These are phyloP conservation scores for Populus ilicifolia DNA, from an alignment of 345 rosid species.

Conservation along the genomic window DNA sequence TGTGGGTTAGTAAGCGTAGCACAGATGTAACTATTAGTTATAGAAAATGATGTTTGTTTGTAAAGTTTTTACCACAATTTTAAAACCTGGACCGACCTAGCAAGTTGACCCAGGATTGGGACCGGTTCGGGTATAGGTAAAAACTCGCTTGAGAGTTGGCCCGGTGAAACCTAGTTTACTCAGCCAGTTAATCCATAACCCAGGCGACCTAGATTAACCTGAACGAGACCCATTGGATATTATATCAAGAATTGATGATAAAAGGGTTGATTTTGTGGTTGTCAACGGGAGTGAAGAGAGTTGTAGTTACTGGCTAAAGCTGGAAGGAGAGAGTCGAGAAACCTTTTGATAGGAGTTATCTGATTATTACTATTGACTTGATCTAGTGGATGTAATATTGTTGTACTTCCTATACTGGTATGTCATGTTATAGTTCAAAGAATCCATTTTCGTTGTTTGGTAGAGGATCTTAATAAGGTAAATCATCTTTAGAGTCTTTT, in stretches of 20 bases:
- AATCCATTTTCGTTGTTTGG: constrained; percentile 10
- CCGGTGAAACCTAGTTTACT: no score
- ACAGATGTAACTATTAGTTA: no score
- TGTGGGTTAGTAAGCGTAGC: no score
- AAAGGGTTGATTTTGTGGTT: constrained; percentile 35
- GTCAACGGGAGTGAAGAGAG: constrained; percentile 60
- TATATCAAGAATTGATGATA: constrained; percentile 35
- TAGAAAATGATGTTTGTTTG: no score
- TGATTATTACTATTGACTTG: constrained; percentile 48
- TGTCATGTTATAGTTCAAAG: constrained; percentile 4
- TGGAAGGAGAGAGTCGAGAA: constrained; percentile 52
- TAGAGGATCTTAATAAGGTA: constrained; percentile 38
- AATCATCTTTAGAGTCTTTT: constrained; percentile 35
- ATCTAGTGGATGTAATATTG: constrained; percentile 47
- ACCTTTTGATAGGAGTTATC: constrained; percentile 71
- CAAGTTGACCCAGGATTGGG: no score
- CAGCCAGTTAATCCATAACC: no score
- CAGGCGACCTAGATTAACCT: no score
- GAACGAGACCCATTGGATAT: constrained; percentile 1
- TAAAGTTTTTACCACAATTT: no score
- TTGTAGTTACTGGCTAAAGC: constrained; percentile 84
- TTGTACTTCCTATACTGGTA: constrained; percentile 28
- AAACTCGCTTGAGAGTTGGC: no score
- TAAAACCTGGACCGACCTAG: no score
- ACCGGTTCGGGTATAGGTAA: no score